These are phyloP conservation scores for Neofusicoccum laricinum DNA, from an alignment of 2,329 filamentous ascomycete genomes.

Conservation along the genomic window DNA sequence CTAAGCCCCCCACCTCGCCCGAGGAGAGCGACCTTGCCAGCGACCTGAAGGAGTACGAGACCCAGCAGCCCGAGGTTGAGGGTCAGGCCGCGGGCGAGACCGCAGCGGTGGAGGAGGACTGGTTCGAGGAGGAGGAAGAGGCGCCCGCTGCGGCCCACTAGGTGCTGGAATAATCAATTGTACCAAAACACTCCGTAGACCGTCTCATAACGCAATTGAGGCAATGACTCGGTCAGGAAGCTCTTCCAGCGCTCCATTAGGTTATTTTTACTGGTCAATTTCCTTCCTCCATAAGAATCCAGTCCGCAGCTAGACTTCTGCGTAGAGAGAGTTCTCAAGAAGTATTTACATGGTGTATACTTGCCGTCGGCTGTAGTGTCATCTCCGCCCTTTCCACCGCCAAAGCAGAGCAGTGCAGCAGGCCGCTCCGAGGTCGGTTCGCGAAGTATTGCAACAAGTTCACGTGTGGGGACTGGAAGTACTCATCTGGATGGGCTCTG, in stretches of 20 bases:
- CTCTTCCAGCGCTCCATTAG: constrained; percentile 5
- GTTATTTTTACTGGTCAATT: constrained; percentile 12
- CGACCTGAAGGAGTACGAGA: constrained; percentile 92
- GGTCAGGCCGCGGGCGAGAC: constrained; percentile 67
- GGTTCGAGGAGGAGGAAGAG: constrained; percentile 73
- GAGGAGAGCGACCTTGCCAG: constrained; percentile 91
- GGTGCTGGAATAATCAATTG: constrained; percentile 6
- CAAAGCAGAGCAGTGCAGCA: not conserved
- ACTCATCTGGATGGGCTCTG: too few species aligned
- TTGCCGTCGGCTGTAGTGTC: not conserved
- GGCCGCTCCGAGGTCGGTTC: too few species aligned
- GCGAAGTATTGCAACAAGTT: too few species aligned
- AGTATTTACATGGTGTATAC: not conserved
- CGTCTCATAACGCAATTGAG: constrained; percentile 15
- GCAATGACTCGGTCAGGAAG: not conserved
- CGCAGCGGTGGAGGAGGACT: constrained; percentile 64
- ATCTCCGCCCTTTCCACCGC: not conserved
- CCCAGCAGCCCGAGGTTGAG: constrained; percentile 90
- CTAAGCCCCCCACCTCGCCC: constrained; percentile 79
- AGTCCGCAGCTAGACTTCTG: not conserved
- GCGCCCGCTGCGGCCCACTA: constrained; percentile 41
- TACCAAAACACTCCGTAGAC: constrained; percentile 3
- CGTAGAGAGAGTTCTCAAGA: not conserved
- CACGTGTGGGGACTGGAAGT: too few species aligned
- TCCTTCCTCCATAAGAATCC: constrained; percentile 1